These are phyloP conservation scores for Suillus americanus DNA, from an alignment of 768 basidiomycete species.

Conservation along the genomic window DNA sequence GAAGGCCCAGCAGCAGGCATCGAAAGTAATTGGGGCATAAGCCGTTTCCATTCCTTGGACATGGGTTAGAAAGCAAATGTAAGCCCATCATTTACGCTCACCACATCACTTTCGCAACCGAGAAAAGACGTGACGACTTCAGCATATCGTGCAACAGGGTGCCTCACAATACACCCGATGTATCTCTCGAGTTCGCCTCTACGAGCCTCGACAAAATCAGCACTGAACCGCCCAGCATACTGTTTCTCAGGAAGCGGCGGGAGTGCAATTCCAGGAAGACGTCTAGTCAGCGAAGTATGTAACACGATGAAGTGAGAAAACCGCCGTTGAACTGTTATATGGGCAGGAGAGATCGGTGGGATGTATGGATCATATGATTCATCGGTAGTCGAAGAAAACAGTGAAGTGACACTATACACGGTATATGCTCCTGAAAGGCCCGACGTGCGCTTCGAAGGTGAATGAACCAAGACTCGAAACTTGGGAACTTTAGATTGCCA, in stretches of 20 bases:
- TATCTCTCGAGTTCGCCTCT: slow-evolving; percentile 82
- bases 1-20: slow-evolving; percentile 68
- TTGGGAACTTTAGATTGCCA: slow-evolving; percentile 76
- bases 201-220: slow-evolving; percentile 81
- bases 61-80: slow-evolving; percentile 7
- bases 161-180: slow-evolving; percentile 64
- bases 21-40: slow-evolving; percentile 58
- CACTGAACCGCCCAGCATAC: slow-evolving; percentile 76
- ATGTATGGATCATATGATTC: slow-evolving; percentile 18
- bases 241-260: slow-evolving; percentile 87
- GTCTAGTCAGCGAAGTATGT: slow-evolving; percentile 64
- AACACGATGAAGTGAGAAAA: slow-evolving; percentile 85
- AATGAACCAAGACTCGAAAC: slow-evolving; percentile 76
- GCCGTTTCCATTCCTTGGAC: slow-evolving; percentile 68
- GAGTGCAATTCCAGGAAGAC: slow-evolving; percentile 74
- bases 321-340: slow-evolving; percentile 76
- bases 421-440: slow-evolving; percentile 71
- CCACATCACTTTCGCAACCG: slow-evolving; percentile 70
- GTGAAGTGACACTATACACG: slow-evolving; percentile 72
- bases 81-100: slow-evolving; percentile 36
- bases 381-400: slow-evolving; percentile 42
- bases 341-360: slow-evolving; percentile 39
- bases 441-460: slow-evolving; percentile 73
- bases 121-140: slow-evolving; percentile 82
- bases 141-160: slow-evolving; percentile 75